Evolutionary conservation across 75 land plant species (phyloP).

Genomic region (Picea glauca): DNA sequence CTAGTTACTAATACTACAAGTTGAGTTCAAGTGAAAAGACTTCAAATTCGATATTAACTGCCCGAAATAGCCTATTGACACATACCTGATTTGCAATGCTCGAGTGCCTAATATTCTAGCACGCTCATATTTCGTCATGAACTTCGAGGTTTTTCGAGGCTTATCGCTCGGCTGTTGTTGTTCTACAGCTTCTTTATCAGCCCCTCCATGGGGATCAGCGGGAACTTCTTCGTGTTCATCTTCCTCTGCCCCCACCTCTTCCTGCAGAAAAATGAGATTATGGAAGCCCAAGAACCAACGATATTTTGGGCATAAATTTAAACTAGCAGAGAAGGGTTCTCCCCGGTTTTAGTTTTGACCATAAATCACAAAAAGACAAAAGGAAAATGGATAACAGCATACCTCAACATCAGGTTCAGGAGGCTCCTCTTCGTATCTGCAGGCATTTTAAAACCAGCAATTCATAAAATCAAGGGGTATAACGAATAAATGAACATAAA

Average conservation of each 20-base stretch:
- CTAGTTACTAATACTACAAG: too few species aligned
- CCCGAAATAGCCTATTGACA: too few species aligned
- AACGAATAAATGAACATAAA: not conserved
- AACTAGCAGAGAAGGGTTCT: conserved; percentile 80
- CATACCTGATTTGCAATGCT: conserved; percentile 69
- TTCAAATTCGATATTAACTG: conserved; percentile 23
- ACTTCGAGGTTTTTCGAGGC: conserved; percentile 60
- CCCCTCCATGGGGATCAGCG: conserved; percentile 39
- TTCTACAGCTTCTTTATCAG: conserved; percentile 42
- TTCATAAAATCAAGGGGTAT: not conserved
- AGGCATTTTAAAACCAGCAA: not conserved
- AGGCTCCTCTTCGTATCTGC: conserved; percentile 94
- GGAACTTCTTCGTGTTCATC: conserved; percentile 49
- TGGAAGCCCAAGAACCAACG: not conserved
- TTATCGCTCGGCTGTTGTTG: conserved; percentile 38
- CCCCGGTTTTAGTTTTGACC: conserved; percentile 33
- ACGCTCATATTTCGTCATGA: conserved; percentile 95
- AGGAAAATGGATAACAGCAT: not conserved
- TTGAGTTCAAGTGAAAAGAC: too few species aligned
- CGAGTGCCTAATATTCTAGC: conserved; percentile 93
- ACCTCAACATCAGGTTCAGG: conserved; percentile 90
- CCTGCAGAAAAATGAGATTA: conserved; percentile 1
- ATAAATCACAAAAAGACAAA: not conserved
- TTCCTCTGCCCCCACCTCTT: conserved; percentile 72
- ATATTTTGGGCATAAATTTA: not conserved